A percentile compares a stretch with the other conserved stretches of the same genome.
phyloP scores from a whole-genome alignment of 768 basidiomycete species.

The Macrolepiota fuliginosa region DNA sequence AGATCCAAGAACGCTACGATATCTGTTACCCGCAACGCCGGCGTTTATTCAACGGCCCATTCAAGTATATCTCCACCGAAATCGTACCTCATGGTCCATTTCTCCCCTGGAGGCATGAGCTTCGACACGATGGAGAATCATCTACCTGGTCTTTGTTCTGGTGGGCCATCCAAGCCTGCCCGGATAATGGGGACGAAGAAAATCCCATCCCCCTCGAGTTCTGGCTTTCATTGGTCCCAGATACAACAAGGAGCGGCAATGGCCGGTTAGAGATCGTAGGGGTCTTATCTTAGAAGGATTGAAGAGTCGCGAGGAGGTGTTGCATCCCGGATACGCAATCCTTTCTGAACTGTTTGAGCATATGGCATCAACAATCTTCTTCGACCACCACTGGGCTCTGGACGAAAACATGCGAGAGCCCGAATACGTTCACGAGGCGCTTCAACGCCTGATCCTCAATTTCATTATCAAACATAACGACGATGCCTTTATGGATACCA shows the following conservation, averaged over 20 bases:
- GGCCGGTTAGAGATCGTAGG: background rate
- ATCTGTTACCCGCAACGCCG: background rate
- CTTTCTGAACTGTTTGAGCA: background rate
- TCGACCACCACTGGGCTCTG: slow-evolving; percentile 10
- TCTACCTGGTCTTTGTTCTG: slow-evolving; percentile 2
- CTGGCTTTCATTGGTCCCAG: too few relatives aligned
- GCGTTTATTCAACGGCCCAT: background rate
- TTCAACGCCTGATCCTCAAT: slow-evolving; percentile 14
- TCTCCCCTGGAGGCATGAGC: background rate
- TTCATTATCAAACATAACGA: slow-evolving; percentile 11
- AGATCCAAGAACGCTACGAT: background rate
- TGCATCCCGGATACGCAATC: slow-evolving; percentile 4
- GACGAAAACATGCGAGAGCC: background rate
- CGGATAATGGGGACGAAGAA: background rate
- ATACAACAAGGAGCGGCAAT: too few relatives aligned
- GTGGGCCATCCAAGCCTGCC: slow-evolving; percentile 8
- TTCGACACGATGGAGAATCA: slow-evolving; percentile 12
- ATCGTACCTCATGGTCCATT: background rate
- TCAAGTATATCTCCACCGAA: background rate
- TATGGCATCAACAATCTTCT: background rate
- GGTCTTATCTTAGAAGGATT: background rate
- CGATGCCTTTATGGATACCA: slow-evolving; percentile 2
- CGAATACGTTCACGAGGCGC: slow-evolving; percentile 12
- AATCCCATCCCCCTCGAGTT: background rate
- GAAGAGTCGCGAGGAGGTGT: background rate